Evolutionary conservation across 2,329 filamentous ascomycete species (phyloP).

Genomic region (Monosporascus sp.): DNA sequence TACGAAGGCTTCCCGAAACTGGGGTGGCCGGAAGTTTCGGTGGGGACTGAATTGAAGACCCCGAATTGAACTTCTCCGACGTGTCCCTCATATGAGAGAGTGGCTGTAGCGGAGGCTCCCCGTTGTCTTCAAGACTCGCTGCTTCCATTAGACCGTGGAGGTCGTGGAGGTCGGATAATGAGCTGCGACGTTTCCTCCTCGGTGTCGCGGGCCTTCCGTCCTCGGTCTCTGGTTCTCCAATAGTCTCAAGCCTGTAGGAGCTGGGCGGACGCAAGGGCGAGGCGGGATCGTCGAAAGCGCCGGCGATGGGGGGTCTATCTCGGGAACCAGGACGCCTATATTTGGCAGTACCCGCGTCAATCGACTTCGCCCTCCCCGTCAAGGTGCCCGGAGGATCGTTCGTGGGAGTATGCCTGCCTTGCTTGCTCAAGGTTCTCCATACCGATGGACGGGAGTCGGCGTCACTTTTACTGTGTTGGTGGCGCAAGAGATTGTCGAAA

Average conservation of each 20-base stretch:
- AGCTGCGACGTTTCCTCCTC: constrained; percentile 83
- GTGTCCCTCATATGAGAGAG: constrained; percentile 49
- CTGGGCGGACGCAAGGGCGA: constrained; percentile 44
- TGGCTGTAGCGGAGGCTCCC: constrained; percentile 34
- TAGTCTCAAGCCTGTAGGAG: constrained; percentile 53
- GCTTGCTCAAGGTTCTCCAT: constrained; percentile 84
- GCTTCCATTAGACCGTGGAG: constrained; percentile 64
- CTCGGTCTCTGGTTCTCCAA: constrained; percentile 50
- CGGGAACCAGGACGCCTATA: constrained; percentile 48
- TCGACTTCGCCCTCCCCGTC: constrained; percentile 59
- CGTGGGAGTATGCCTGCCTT: constrained; percentile 50
- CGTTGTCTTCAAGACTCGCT: constrained; percentile 44
- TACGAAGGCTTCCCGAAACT: constrained; percentile 21
- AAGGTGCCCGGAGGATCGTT: constrained; percentile 47
- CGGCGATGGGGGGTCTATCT: constrained; percentile 55
- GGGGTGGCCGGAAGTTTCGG: constrained; percentile 51
- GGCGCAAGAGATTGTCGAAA: constrained; percentile 67
- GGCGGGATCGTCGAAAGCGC: constrained; percentile 52
- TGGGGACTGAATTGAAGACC: constrained; percentile 36
- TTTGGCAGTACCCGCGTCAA: constrained; percentile 57
- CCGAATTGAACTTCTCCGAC: constrained; percentile 53
- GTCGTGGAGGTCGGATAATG: constrained; percentile 75
- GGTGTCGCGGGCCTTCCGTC: constrained; percentile 33
- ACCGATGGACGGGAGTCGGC: constrained; percentile 69
- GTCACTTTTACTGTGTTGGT: constrained; percentile 72